Evolutionary conservation across 2,329 filamentous ascomycete species (phyloP).

Genomic region (Aspergillus floridensis): DNA sequence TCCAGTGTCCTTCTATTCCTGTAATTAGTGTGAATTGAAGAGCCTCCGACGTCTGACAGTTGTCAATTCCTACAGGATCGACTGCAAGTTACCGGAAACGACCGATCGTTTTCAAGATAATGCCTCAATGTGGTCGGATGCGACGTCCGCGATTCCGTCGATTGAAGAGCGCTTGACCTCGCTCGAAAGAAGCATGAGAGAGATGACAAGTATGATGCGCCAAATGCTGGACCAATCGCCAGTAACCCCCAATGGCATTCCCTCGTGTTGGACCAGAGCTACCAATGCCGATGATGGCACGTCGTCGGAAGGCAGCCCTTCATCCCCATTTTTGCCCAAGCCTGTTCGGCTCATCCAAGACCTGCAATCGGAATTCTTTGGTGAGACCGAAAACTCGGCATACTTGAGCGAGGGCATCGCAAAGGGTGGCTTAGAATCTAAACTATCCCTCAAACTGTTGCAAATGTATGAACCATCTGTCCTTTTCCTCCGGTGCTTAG

Average conservation of each 20-base stretch:
- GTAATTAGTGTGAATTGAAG: background rate
- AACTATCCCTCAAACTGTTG: constrained; percentile 31
- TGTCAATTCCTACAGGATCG: constrained; percentile 25
- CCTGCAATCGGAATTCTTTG: constrained; percentile 32
- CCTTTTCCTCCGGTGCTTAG: background rate
- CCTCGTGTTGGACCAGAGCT: constrained; percentile 20
- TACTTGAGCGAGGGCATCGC: constrained; percentile 27
- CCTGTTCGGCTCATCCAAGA: constrained; percentile 34
- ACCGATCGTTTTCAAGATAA: constrained; percentile 34
- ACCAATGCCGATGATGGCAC: constrained; percentile 24
- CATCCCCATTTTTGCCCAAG: constrained; percentile 26
- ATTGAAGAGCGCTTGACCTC: constrained; percentile 35
- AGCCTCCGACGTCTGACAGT: constrained; percentile 6
- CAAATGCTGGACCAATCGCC: constrained; percentile 31
- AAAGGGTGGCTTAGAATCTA: constrained; percentile 31
- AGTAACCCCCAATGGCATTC: constrained; percentile 17
- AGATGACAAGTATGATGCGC: constrained; percentile 35
- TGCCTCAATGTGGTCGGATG: constrained; percentile 30
- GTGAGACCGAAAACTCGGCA: constrained; percentile 25
- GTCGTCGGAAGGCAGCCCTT: constrained; percentile 20
- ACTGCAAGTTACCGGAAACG: constrained; percentile 36
- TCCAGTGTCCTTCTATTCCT: background rate
- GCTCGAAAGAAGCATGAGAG: constrained; percentile 33
- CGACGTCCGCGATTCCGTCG: constrained; percentile 30
- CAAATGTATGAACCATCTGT: constrained; percentile 25